Evolutionary conservation across 2,329 filamentous ascomycete species (phyloP).

Genomic region (Penicillium hesseltinei): DNA sequence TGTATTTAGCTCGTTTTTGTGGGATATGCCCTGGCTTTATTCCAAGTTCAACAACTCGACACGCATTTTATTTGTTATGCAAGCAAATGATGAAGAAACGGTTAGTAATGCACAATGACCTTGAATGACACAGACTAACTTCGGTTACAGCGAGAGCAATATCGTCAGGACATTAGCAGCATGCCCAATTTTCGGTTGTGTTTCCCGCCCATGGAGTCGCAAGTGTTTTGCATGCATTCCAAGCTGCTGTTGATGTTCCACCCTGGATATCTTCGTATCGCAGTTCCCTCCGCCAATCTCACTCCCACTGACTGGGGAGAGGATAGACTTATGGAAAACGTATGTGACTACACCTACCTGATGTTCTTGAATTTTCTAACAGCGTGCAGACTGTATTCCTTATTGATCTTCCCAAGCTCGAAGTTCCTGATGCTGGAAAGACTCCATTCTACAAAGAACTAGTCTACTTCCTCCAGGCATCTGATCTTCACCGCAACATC

Average conservation of each 20-base stretch:
- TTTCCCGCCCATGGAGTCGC: constrained; percentile 76
- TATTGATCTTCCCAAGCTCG: constrained; percentile 73
- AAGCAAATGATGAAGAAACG: constrained; percentile 52
- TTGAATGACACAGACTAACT: not conserved
- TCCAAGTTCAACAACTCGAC: constrained; percentile 64
- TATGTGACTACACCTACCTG: constrained; percentile 36
- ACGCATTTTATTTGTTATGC: constrained; percentile 64
- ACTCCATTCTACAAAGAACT: constrained; percentile 69
- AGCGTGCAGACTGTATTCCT: constrained; percentile 69
- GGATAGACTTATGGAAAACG: constrained; percentile 74
- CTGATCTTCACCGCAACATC: constrained; percentile 63
- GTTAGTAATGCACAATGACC: constrained; percentile 26
- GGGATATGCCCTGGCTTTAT: constrained; percentile 77
- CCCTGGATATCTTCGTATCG: constrained; percentile 69
- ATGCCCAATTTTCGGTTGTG: constrained; percentile 62
- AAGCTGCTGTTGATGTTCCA: constrained; percentile 92
- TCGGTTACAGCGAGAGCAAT: constrained; percentile 35
- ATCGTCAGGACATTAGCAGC: constrained; percentile 40
- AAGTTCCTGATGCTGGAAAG: constrained; percentile 23
- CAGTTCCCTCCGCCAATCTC: constrained; percentile 83
- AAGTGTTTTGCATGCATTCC: constrained; percentile 80
- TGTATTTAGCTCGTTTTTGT: constrained; percentile 82
- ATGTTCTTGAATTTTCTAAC: constrained; percentile 10
- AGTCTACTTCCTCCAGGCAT: constrained; percentile 65
- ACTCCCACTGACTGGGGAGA: constrained; percentile 89